Conservation (phyloP, 768 basidiomycete species). For the Boletus barrowsii region DNA sequence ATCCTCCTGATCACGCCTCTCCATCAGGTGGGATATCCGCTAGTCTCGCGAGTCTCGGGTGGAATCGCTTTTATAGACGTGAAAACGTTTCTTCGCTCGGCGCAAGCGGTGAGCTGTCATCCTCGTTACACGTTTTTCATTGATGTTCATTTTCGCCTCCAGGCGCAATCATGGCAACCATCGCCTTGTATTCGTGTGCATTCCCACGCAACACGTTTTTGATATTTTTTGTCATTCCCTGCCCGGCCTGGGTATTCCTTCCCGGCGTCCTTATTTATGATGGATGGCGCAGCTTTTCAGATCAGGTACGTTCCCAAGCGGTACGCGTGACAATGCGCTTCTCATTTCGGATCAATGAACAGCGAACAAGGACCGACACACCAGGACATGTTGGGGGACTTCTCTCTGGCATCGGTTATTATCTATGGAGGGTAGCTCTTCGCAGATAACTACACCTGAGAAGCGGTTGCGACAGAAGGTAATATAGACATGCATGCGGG, state of each 20-base stretch:
- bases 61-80: constrained; percentile 38
- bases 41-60: constrained; percentile 46
- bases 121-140: not conserved
- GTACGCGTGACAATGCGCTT: not conserved
- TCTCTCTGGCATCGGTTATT: constrained; percentile 59
- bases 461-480: not conserved
- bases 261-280: constrained; percentile 49
- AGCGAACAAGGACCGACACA: constrained; percentile 56
- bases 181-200: constrained; percentile 71
- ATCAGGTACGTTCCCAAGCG: constrained; percentile 28
- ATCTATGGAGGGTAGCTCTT: constrained; percentile 28
- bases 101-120: constrained; percentile 61
- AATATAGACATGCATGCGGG: constrained; percentile 6
- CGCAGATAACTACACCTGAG: constrained; percentile 20
- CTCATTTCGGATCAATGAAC: constrained; percentile 3
- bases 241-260: constrained; percentile 76
- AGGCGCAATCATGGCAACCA: constrained; percentile 70
- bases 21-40: constrained; percentile 58
- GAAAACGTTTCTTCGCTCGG: constrained; percentile 46
- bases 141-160: constrained; percentile 2
- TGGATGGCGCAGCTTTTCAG: constrained; percentile 33
- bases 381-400: constrained; percentile 71
- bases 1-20: not conserved
- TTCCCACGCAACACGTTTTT: constrained; percentile 64
- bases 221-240: constrained; percentile 73